Evolutionary conservation across 208 protist genomes (phyloP).

Genomic region (Trypanosoma lewisi): DNA sequence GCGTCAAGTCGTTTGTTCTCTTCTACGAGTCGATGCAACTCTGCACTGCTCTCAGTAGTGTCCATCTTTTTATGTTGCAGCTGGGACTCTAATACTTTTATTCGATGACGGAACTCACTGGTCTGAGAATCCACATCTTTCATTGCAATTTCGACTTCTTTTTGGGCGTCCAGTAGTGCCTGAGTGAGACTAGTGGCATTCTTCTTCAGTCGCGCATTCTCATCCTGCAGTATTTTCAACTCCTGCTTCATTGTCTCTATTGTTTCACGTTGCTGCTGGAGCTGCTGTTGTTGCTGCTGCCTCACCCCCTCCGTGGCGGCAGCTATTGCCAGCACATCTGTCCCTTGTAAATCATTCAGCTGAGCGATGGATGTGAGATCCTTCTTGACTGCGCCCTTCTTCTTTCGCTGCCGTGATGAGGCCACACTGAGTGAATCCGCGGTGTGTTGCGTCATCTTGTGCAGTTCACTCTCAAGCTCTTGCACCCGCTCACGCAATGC

Average conservation of each 20-base stretch:
- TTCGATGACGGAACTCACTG: slow-evolving; percentile 36
- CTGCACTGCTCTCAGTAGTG: slow-evolving; percentile 20
- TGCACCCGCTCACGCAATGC: slow-evolving; percentile 40
- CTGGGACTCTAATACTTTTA: slow-evolving; percentile 21
- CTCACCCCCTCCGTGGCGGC: not conserved
- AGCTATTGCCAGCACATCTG: slow-evolving; percentile 12
- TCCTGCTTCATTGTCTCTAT: slow-evolving; percentile 30
- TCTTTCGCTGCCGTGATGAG: slow-evolving; percentile 12
- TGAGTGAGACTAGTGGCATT: slow-evolving; percentile 42
- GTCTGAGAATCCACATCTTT: slow-evolving; percentile 37
- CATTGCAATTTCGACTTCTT: slow-evolving; percentile 37
- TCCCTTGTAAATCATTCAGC: slow-evolving; percentile 11
- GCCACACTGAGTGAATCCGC: slow-evolving; percentile 33
- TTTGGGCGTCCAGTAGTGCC: slow-evolving; percentile 37
- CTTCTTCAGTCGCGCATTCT: slow-evolving; percentile 59
- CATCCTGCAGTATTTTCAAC: slow-evolving; percentile 35
- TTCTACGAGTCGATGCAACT: slow-evolving; percentile 34
- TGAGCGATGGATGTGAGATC: slow-evolving; percentile 16
- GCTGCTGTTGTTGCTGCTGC: not conserved
- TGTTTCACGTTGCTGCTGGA: not conserved
- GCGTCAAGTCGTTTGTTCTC: slow-evolving; percentile 41
- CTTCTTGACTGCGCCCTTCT: slow-evolving; percentile 19
- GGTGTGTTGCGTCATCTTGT: slow-evolving; percentile 42
- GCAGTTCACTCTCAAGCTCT: slow-evolving; percentile 33
- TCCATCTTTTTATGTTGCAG: not conserved